Conservation (phyloP, 257 asterid genomes). For the Solanum appendiculatum region DNA sequence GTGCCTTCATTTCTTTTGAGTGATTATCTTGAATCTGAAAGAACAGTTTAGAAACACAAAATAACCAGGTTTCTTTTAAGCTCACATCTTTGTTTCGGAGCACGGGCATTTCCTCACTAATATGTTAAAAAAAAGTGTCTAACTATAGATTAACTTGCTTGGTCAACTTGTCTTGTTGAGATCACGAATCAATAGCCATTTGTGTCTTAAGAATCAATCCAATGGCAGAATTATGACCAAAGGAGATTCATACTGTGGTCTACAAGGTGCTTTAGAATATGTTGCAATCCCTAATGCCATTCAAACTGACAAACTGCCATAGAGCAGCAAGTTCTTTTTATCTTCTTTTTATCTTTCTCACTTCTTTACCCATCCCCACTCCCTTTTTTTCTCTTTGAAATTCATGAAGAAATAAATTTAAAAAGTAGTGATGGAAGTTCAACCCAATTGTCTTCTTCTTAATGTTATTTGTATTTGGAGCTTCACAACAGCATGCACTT, state of each 20-base stretch:
- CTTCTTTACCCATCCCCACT: background rate
- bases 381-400: background rate
- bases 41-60: background rate
- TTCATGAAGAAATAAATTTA: background rate
- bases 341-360: background rate
- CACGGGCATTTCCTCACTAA: background rate
- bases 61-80: background rate
- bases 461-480: background rate
- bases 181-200: background rate
- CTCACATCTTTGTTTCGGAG: background rate
- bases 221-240: background rate
- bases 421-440: background rate
- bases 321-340: background rate
- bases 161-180: background rate
- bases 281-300: background rate
- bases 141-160: background rate
- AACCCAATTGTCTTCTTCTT: background rate
- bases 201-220: background rate
- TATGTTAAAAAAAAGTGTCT: background rate
- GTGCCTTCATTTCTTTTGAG: background rate
- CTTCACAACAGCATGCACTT: background rate
- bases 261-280: background rate
- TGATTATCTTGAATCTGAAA: background rate
- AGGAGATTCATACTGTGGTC: background rate
- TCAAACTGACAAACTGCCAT: background rate